phyloP scores from a whole-genome alignment of 805 yeast genomes.

The Cyberlindnera subsufficiens region DNA sequence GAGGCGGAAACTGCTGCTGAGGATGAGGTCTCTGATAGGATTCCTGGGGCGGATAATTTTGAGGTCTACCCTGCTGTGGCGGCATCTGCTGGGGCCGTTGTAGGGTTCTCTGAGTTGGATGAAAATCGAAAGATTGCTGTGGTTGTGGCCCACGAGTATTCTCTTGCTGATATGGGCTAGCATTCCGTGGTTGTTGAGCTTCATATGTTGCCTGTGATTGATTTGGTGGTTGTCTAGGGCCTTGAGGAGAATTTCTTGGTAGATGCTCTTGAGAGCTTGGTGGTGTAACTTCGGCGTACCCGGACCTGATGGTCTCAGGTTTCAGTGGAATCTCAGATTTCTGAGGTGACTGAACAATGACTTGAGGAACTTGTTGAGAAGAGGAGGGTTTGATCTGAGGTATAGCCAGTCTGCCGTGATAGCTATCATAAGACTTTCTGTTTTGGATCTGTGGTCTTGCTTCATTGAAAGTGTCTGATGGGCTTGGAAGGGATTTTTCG shows the following conservation, averaged over 20 bases:
- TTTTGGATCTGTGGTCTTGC: neutral
- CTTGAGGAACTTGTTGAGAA: too few species aligned
- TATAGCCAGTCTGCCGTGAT: slow-evolving; percentile 1
- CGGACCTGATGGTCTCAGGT: slow-evolving; percentile 16
- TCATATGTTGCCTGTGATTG: neutral
- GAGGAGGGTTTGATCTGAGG: slow-evolving; percentile 2
- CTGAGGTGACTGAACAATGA: too few species aligned
- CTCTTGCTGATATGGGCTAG: neutral
- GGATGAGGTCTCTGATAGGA: too few species aligned
- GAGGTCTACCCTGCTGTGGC: too few species aligned
- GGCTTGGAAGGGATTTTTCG: slow-evolving; percentile 5
- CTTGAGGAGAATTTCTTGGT: slow-evolving; percentile 6
- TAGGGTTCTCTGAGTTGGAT: too few species aligned
- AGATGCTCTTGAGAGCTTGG: slow-evolving; percentile 15
- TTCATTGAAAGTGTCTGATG: slow-evolving; percentile 5
- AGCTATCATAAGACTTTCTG: slow-evolving; percentile 1
- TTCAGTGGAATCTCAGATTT: too few species aligned
- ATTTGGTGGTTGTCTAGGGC: slow-evolving; percentile 8
- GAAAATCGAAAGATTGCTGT: too few species aligned
- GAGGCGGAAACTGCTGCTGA: neutral
- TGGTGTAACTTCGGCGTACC: slow-evolving; percentile 17
- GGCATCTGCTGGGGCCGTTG: neutral
- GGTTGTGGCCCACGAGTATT: neutral
- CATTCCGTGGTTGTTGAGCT: neutral
- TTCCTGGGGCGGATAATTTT: too few species aligned